Base-by-base conservation (phyloP, 108 stramenopile genomes). In the Fistulifera solaris region DNA sequence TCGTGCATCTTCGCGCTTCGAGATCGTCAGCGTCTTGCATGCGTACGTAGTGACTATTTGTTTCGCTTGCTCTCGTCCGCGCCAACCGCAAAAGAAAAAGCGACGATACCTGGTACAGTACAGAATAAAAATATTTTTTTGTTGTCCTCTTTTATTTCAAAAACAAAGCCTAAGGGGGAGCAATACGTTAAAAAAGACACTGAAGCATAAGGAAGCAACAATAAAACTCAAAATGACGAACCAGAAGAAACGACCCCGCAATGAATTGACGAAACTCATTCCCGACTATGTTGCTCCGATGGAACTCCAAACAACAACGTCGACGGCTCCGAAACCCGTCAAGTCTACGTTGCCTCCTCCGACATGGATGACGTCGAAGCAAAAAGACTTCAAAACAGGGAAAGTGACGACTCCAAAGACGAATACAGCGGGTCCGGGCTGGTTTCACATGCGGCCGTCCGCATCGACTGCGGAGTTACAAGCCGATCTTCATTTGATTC, bases 271-370 rank as follows among this genome's bases (percentile, higher is more conserved):
- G 5, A 71, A 70, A 40, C 72, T 91, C 10, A 67, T 87, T 54
- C 85, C 89, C 5, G 89, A 85, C 24, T 91, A 91, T 60, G 77
- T 71, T 17, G 89, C 89, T 19, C 80, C 77, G 15, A 69, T 87
- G 68, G 56, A 52, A 45, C 66, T 89, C 17, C 62, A 73, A 26
- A 51, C 87, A 14, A 62, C 73, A 11, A 72, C 75, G 8, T 53
- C 75, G 58, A 59, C 62, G 25, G 54, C 48, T 28, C 61, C 56
- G 40, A 55, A 56, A 54, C 49, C 59, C 27, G 63, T 48, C 1
- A 56, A 52, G 8, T 54, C 61, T 22, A 39, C 83, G n/a, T 39
- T 73, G 10, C 58, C 75, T 38, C 54, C 85, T 40, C 59, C 69
- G 15, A 65, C 44, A 27, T 35, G 31, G 31, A 35, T 35, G 31